Percentiles rank a stretch among this genome's conserved stretches.
Conservation (phyloP, 192 early-diverging fungal species). For the Podila clonocystis region DNA sequence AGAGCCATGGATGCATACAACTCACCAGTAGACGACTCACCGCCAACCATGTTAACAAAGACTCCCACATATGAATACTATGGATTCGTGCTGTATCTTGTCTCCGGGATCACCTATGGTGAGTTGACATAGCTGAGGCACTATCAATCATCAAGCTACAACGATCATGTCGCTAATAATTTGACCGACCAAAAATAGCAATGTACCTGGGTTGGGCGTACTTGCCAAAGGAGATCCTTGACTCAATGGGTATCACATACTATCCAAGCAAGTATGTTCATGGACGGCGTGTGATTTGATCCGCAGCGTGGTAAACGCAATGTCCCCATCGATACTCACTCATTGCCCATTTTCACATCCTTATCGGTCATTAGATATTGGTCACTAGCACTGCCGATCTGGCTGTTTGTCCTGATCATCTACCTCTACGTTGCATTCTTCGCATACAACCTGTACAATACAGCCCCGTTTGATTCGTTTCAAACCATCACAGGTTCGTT, state of each 20-base stretch:
- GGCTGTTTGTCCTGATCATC: constrained; percentile 75
- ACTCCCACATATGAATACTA: constrained; percentile 88
- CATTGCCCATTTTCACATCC: neutral
- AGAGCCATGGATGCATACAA: constrained; percentile 30
- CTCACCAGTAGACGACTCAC: constrained; percentile 31
- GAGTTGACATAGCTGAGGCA: neutral
- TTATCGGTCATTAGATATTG: constrained; percentile 64
- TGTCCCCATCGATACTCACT: neutral
- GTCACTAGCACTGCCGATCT: constrained; percentile 85
- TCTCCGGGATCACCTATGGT: constrained; percentile 78
- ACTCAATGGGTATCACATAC: constrained; percentile 80
- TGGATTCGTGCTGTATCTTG: constrained; percentile 88
- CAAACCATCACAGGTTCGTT: constrained; percentile 76
- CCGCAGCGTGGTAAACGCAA: no score
- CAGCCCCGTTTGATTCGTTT: constrained; percentile 77
- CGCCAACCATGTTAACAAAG: constrained; percentile 62
- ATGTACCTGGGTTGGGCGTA: constrained; percentile 88
- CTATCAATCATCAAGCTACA: neutral
- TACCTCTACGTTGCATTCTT: constrained; percentile 82
- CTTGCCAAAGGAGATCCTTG: constrained; percentile 78
- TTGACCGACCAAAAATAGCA: constrained; percentile 25
- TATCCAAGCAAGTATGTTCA: constrained; percentile 77
- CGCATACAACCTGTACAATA: constrained; percentile 81
- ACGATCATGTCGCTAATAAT: neutral
- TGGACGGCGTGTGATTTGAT: neutral